phyloP scores from a whole-genome alignment of 176 grass and related monocot genomes.

The Paspalum vaginatum region DNA sequence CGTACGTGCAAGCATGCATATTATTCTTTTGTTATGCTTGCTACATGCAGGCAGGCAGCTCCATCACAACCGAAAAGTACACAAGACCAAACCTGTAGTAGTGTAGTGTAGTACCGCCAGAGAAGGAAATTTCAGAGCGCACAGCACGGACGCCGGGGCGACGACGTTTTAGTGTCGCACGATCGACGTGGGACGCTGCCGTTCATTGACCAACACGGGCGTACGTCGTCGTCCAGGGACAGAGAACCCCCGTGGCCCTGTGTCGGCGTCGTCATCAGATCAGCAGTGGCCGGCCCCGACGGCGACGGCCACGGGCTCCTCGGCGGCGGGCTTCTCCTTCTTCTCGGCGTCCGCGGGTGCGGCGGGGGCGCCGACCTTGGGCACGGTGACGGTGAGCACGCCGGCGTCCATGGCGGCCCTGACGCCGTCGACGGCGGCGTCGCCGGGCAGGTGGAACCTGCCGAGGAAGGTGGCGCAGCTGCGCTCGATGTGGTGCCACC shows the following conservation, averaged over 20 bases:
- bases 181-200: neutral
- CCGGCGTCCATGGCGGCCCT: conserved; percentile 67
- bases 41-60: neutral
- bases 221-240: neutral
- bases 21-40: no score
- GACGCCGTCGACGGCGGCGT: conserved; percentile 61
- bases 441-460: conserved; percentile 59
- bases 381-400: conserved; percentile 66
- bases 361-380: conserved; percentile 24
- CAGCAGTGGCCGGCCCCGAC: conserved; percentile 35
- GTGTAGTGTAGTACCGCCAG: neutral
- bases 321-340: conserved; percentile 28
- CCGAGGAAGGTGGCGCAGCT: conserved; percentile 61
- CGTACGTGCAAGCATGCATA: neutral
- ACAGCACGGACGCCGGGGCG: neutral
- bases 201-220: neutral
- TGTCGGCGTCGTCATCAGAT: neutral
- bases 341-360: neutral
- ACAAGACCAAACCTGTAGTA: neutral
- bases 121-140: neutral
- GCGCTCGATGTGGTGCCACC: conserved; percentile 55
- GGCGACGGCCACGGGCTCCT: conserved; percentile 11
- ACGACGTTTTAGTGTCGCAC: neutral
- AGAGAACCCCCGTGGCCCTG: neutral
- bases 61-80: conserved; percentile 12